These are phyloP conservation scores for Mycena maculata DNA, from an alignment of 768 basidiomycete genomes.

Conservation along the genomic window DNA sequence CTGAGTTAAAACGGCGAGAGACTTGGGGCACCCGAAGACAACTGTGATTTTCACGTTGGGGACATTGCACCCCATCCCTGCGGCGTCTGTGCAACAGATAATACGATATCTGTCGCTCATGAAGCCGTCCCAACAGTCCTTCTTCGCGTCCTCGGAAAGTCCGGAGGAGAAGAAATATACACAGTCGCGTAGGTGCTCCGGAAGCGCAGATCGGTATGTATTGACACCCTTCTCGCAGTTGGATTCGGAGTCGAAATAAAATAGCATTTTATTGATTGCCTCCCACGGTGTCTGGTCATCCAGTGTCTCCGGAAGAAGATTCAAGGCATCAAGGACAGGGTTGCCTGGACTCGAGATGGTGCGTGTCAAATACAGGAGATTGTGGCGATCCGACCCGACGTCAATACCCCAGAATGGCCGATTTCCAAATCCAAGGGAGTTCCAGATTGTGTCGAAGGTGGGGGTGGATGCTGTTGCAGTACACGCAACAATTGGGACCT, in stretches of 20 bases:
- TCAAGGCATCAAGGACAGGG: slow-evolving; percentile 33
- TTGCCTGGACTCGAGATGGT: slow-evolving; percentile 26
- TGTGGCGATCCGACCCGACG: slow-evolving; percentile 39
- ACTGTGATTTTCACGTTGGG: slow-evolving; percentile 38
- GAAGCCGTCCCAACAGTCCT: slow-evolving; percentile 35
- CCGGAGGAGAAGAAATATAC: slow-evolving; percentile 36
- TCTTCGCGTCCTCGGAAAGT: slow-evolving; percentile 36
- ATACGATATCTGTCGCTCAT: slow-evolving; percentile 31
- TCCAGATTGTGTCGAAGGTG: slow-evolving; percentile 44
- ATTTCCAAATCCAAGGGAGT: slow-evolving; percentile 38
- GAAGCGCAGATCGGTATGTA: slow-evolving; percentile 32
- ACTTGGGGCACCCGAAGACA: slow-evolving; percentile 35
- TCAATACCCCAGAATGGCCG: slow-evolving; percentile 49
- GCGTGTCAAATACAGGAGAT: slow-evolving; percentile 37
- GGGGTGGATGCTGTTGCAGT: slow-evolving; percentile 40
- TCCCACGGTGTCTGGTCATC: slow-evolving; percentile 3
- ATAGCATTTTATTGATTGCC: slow-evolving; percentile 30
- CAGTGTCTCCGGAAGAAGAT: slow-evolving; percentile 29
- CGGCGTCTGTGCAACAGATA: slow-evolving; percentile 45
- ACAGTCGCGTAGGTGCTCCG: slow-evolving; percentile 29
- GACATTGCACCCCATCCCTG: slow-evolving; percentile 48
- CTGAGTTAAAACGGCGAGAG: slow-evolving; percentile 30
- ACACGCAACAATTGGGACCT: slow-evolving; percentile 43
- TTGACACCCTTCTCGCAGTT: slow-evolving; percentile 21
- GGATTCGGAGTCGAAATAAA: slow-evolving; percentile 32